phyloP scores from a whole-genome alignment of 768 basidiomycete species.

The Agaricus subrufescens region DNA sequence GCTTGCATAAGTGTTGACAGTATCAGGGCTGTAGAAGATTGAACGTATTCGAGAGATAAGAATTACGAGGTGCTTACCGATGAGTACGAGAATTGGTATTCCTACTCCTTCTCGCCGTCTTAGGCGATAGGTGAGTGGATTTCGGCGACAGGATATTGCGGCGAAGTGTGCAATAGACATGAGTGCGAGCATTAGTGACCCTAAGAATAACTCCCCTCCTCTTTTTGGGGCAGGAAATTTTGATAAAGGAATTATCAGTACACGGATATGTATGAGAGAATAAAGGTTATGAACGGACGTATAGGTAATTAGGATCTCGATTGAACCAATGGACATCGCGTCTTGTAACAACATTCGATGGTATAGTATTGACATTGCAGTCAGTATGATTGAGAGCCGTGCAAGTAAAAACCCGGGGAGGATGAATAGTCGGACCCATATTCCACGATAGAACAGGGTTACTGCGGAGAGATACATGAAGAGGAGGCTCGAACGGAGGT shows the following conservation, averaged over 20 bases:
- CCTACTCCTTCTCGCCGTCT: conserved; percentile 1
- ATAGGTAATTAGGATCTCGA: background rate
- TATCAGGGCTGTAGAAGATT: no score
- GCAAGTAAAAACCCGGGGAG: background rate
- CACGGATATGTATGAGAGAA: no score
- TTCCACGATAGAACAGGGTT: background rate
- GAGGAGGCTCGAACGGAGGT: background rate
- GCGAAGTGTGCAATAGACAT: background rate
- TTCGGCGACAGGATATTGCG: background rate
- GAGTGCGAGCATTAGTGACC: background rate
- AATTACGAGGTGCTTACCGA: background rate
- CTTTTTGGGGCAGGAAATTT: background rate
- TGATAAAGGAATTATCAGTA: background rate
- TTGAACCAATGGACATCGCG: background rate
- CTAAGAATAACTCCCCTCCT: background rate
- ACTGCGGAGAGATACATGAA: background rate
- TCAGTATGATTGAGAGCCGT: background rate
- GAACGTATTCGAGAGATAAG: no score
- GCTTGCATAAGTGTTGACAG: background rate
- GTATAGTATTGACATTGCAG: background rate
- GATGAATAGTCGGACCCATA: background rate
- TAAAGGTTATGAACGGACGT: background rate
- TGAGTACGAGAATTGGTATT: background rate
- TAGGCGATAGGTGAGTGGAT: conserved; percentile 3
- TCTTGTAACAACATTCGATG: background rate